Conservation (phyloP, 148 eudicot species). For the Chenopodium berlandieri region DNA sequence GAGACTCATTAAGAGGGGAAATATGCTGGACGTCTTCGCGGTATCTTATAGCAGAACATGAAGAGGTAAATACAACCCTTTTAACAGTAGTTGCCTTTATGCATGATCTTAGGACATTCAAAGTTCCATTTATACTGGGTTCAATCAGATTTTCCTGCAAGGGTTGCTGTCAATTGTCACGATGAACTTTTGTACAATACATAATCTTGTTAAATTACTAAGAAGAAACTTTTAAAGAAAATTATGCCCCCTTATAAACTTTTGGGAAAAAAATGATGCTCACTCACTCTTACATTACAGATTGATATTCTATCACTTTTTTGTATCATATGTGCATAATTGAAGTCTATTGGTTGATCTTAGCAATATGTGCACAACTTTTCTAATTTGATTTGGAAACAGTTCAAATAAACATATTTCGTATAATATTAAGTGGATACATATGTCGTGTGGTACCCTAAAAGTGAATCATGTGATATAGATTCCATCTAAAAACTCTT, state of each 20-base stretch:
- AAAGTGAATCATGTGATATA: too few relatives aligned
- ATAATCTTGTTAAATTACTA: background rate
- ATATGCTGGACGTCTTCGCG: constrained; percentile 46
- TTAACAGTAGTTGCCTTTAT: constrained; percentile 54
- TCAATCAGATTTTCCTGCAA: constrained; percentile 69
- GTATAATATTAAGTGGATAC: too few relatives aligned
- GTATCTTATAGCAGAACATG: constrained; percentile 90
- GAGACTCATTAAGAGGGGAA: constrained; percentile 81
- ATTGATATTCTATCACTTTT: background rate
- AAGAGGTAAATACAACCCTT: constrained; percentile 85
- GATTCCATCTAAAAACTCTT: too few relatives aligned
- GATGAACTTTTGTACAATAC: background rate
- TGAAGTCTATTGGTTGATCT: too few relatives aligned
- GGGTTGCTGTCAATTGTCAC: background rate
- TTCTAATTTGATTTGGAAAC: too few relatives aligned
- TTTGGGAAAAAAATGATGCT: background rate
- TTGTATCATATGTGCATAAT: background rate
- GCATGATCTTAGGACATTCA: constrained; percentile 85
- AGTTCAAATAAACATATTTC: too few relatives aligned
- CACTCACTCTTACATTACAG: background rate
- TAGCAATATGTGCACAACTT: too few relatives aligned
- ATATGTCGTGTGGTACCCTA: too few relatives aligned
- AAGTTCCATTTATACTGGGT: constrained; percentile 75
- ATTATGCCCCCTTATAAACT: background rate
- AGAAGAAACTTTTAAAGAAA: background rate